phyloP scores from a whole-genome alignment of 108 stramenopile genomes.

The Schizochytrium sp. region DNA sequence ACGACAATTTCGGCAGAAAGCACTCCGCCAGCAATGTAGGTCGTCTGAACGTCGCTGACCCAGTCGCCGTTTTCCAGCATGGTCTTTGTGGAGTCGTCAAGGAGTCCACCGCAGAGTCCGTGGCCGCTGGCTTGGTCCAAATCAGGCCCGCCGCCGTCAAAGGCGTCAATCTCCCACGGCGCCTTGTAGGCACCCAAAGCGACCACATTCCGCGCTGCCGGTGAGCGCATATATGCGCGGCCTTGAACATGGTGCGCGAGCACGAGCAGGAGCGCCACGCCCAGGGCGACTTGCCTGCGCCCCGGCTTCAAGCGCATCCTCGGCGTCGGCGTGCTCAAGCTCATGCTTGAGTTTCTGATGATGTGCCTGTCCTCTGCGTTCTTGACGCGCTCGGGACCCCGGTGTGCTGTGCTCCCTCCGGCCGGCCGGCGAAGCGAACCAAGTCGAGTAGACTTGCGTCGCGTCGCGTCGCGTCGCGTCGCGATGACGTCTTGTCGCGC shows the following conservation, averaged over 20 bases:
- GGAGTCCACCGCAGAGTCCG: neutral
- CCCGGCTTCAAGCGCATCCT: neutral
- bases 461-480: too few relatives aligned
- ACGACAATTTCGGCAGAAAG: neutral
- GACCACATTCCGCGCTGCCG: neutral
- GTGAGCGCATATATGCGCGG: neutral
- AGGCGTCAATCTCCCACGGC: slow-evolving; percentile 63
- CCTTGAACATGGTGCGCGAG: neutral
- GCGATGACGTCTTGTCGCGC: too few relatives aligned
- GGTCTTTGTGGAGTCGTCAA: neutral
- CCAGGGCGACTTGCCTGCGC: neutral
- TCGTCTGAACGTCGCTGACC: neutral
- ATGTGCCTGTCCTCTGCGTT: too few relatives aligned
- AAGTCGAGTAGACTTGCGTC: too few relatives aligned
- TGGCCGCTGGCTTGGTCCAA: slow-evolving; percentile 70
- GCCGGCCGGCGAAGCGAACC: too few relatives aligned
- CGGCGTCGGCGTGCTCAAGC: neutral
- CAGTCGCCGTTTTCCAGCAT: neutral
- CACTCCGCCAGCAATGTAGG: neutral
- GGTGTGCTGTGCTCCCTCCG: too few relatives aligned
- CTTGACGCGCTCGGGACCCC: too few relatives aligned
- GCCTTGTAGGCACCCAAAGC: neutral
- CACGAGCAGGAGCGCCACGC: neutral
- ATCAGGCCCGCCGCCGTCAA: slow-evolving; percentile 77
- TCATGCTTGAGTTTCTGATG: neutral